Evolutionary conservation across 2,329 filamentous ascomycete genomes (phyloP), one percentile per base, ranked within the genome.

Genomic region (Penicillium sp.): DNA sequence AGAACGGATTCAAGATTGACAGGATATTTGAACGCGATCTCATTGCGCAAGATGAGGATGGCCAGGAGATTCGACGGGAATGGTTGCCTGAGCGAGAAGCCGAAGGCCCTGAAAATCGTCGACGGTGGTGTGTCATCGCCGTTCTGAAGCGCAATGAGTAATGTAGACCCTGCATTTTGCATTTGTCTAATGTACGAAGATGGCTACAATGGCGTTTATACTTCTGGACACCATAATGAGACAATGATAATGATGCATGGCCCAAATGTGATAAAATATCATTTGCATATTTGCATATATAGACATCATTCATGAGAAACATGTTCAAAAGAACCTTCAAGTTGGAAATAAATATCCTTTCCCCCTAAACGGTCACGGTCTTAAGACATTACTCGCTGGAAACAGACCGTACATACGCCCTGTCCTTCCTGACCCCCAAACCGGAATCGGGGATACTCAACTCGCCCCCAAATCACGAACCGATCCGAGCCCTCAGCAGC

Each of bases 341-440:
- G n/a, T n/a, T n/a, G n/a, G n/a, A n/a, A n/a, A n/a, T n/a, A n/a
- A n/a, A n/a, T n/a, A n/a, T n/a, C n/a, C n/a, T n/a, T n/a, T n/a
- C n/a, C n/a, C n/a, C n/a, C n/a, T n/a, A n/a, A n/a, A n/a, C n/a
- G n/a, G n/a, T n/a, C n/a, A n/a, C n/a, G n/a, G n/a, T n/a, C n/a
- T n/a, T n/a, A 44, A 16, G 40, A 28, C 9, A 33, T 54, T 49
- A 68, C 71, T 67, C 78, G 87, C 59, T 79, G 81, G 71, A 97
- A 96, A 69, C 90, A 93, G 50, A 97, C 73, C 54, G 89, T 96
- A 67, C 88, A 93, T 36, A 97, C 91, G 2, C 90, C 91, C 78
- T 94, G 90, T 2, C 93, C 93, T 69, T 91, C 90, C 71, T 86
- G 85, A 5, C 93, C 93, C 0, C 92, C 93, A 77, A 97, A 99